Base-by-base conservation (phyloP, 2,329 filamentous ascomycete species). In the Chaetomium olivaceum region DNA sequence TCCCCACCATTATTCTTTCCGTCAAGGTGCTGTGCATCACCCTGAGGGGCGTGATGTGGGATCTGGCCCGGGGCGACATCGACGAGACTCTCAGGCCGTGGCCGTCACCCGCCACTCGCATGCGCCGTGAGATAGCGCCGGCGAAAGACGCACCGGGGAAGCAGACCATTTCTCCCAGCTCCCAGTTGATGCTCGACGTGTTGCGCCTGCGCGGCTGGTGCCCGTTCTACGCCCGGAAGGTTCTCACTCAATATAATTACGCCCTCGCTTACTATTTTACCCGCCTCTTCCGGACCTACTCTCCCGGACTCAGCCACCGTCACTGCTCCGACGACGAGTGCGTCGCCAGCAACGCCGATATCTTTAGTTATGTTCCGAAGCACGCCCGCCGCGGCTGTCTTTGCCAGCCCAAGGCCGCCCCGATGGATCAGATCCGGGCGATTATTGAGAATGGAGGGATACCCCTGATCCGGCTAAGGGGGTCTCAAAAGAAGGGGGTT, bases 21-120 rank as follows among this genome's bases (percentile, higher is more conserved):
- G 65, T 71, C 61, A 71, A 71, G 60, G 67, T 70, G 16, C 63
- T 71, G 7, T 70, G 67, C 58, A 62, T 64, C 29, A 63, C 70
- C 43, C 54, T 71, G 39, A 62, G 66, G 27, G 54, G 62, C 27
- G 43, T 70, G 6, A 50, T 71, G 21, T 64, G 67, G 58, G 64
- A 71, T 12, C 27, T 71, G 54, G 67, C 59, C 19, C 59, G 65
- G 9, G 59, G 60, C 57, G 64, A 67, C 46, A 33, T 62, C 27
- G 61, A 67, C 43, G 65, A 69, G 21, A 29, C 54, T 7, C 61
- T 63, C 9, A 5, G 56, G 27, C 67, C 67, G 0, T 68, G 67
- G 67, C 68, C 68, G 9, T 65, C 67, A 2, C 63, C 62, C 16
- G 57, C 62, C 11, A 39, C 50, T 2, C 67, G 62, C 57, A 14